Conservation (phyloP, 768 basidiomycete genomes). For the Boletellus ananiceps region DNA sequence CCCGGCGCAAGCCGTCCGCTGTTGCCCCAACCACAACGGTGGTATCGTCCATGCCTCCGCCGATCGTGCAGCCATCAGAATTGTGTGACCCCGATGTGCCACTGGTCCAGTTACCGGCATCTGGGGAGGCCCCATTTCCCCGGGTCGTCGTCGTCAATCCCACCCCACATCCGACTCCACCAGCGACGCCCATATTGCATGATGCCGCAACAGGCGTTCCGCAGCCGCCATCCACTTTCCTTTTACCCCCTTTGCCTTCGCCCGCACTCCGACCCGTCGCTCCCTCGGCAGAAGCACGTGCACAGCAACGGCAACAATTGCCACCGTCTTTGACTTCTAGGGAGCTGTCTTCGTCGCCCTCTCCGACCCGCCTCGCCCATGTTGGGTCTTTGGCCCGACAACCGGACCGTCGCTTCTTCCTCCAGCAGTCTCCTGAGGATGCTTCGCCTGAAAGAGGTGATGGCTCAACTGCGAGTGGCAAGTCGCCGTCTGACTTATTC, state of each 20-base stretch:
- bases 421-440: conserved; percentile 40
- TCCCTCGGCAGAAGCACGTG: not conserved
- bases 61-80: conserved; percentile 7
- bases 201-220: conserved; percentile 18
- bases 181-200: conserved; percentile 54
- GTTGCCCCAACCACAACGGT: not conserved
- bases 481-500: conserved; percentile 30
- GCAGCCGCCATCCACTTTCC: conserved; percentile 25
- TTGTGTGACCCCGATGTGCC: conserved; percentile 20
- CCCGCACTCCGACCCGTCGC: conserved; percentile 11
- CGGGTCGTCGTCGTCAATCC: conserved; percentile 68
- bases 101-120: conserved; percentile 26
- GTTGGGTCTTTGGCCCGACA: conserved; percentile 31
- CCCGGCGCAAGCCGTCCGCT: conserved; percentile 13
- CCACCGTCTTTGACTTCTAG: conserved; percentile 8
- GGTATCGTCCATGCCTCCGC: conserved; percentile 4
- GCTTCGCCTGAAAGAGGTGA: conserved; percentile 35
- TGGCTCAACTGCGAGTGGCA: conserved; percentile 29
- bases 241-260: conserved; percentile 30
- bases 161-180: conserved; percentile 76
- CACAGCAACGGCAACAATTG: conserved; percentile 18
- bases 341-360: conserved; percentile 2
- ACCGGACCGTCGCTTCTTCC: conserved; percentile 42
- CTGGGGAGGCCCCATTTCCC: conserved; percentile 37
- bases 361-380: conserved; percentile 12